phyloP scores from a whole-genome alignment of 2,329 filamentous ascomycete genomes.

The Zymoseptoria brevis region DNA sequence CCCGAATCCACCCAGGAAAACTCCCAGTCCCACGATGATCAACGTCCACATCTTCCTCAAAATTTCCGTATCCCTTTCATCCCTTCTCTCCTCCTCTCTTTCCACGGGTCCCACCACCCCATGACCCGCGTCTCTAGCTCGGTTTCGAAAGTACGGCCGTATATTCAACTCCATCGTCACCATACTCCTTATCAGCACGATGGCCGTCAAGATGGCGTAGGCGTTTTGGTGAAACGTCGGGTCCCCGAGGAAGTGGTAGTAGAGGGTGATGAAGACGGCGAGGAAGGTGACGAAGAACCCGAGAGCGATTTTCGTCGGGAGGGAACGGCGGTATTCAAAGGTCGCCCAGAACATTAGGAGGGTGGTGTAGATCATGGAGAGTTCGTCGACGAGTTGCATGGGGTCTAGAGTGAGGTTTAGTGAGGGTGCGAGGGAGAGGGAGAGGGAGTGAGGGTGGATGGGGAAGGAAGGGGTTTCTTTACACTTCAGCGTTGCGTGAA shows the following conservation, averaged over 20 bases:
- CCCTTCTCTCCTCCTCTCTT: conserved; percentile 39
- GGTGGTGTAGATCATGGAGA: conserved; percentile 66
- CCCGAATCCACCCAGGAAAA: conserved; percentile 67
- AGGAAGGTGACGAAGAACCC: conserved; percentile 48
- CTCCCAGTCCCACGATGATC: conserved; percentile 57
- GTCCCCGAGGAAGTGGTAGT: conserved; percentile 76
- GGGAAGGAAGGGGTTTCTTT: too few species aligned
- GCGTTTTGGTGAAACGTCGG: conserved; percentile 75
- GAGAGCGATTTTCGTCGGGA: conserved; percentile 44
- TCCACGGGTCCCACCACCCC: conserved; percentile 23
- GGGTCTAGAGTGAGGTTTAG: conserved; percentile 48
- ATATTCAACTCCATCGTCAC: conserved; percentile 66
- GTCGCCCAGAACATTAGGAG: conserved; percentile 65
- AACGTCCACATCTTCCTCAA: conserved; percentile 68
- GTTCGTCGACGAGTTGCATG: conserved; percentile 63
- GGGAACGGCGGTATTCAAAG: conserved; percentile 60
- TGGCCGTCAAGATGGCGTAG: conserved; percentile 63
- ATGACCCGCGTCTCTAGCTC: conserved; percentile 27
- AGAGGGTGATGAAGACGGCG: conserved; percentile 61
- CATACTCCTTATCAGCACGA: conserved; percentile 65
- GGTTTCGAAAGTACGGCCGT: conserved; percentile 46
- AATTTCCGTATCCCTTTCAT: conserved; percentile 49
- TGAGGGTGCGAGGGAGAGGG: too few species aligned
- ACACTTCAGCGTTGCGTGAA: conserved; percentile 58
- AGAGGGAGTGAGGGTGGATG: too few species aligned